Evolutionary conservation across 805 yeast genomes (phyloP).

Genomic region (Wickerhamomyces tratensis): DNA sequence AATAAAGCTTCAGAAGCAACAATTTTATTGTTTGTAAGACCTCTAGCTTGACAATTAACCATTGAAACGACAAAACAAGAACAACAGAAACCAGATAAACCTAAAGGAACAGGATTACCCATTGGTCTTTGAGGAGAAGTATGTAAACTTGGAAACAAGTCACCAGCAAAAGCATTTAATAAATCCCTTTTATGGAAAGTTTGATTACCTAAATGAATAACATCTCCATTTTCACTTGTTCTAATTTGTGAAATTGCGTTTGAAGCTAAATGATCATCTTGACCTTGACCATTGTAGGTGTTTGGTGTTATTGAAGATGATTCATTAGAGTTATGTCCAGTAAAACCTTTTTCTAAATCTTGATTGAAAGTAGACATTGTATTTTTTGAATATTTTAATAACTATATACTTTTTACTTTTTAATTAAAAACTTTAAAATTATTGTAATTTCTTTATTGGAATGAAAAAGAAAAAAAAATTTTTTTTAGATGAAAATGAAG

Average conservation of each 20-base stretch:
- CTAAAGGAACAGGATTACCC: conserved; percentile 74
- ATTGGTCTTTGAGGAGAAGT: conserved; percentile 37
- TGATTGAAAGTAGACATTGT: background rate
- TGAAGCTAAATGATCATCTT: background rate
- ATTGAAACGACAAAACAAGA: conserved; percentile 49
- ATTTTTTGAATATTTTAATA: background rate
- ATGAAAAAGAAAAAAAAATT: too few species aligned
- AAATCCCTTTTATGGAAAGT: conserved; percentile 45
- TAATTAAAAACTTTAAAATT: too few species aligned
- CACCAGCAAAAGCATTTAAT: conserved; percentile 55
- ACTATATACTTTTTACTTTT: too few species aligned
- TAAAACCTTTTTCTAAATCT: conserved; percentile 12
- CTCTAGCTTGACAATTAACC: conserved; percentile 57
- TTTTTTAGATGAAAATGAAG: too few species aligned
- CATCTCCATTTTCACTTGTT: conserved; percentile 24
- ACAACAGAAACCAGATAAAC: conserved; percentile 58
- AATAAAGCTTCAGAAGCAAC: conserved; percentile 60
- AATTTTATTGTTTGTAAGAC: conserved; percentile 48
- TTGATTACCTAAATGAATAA: conserved; percentile 28
- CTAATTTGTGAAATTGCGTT: conserved; percentile 4
- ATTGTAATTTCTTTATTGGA: too few species aligned
- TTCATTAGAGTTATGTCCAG: background rate
- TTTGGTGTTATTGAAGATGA: background rate
- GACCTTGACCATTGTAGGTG: conserved; percentile 10
- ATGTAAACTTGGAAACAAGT: conserved; percentile 34